Conservation (phyloP, 2,329 filamentous ascomycete species). For the Penicillium oxalicum region DNA sequence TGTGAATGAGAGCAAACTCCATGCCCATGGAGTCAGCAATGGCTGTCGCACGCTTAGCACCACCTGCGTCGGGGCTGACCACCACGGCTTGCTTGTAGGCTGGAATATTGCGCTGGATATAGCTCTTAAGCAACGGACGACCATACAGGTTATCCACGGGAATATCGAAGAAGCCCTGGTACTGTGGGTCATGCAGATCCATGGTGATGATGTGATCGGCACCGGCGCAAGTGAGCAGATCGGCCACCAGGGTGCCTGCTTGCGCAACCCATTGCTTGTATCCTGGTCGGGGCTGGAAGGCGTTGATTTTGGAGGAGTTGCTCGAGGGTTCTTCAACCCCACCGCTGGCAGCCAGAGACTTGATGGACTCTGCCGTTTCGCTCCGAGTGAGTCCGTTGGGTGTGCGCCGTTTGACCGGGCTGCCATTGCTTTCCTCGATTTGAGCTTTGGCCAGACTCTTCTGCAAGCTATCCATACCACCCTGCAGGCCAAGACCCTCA, state of each 20-base stretch:
- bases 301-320: constrained; percentile 47
- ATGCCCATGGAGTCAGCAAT: constrained; percentile 91
- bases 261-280: constrained; percentile 99
- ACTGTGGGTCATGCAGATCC: constrained; percentile 93
- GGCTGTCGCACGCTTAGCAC: constrained; percentile 89
- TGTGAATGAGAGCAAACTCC: constrained; percentile 97
- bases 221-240: constrained; percentile 89
- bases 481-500: constrained; percentile 60
- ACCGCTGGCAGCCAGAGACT: constrained; percentile 37
- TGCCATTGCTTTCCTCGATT: constrained; percentile 48
- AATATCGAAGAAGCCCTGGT: constrained; percentile 98
- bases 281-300: constrained; percentile 77
- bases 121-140: constrained; percentile 51
- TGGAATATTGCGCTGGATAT: constrained; percentile 73
- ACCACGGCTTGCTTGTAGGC: constrained; percentile 82
- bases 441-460: constrained; percentile 66
- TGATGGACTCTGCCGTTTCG: constrained; percentile 35
- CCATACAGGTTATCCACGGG: constrained; percentile 96
- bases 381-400: constrained; percentile 37
- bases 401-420: constrained; percentile 41
- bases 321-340: constrained; percentile 63
- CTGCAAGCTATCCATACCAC: constrained; percentile 64
- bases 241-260: constrained; percentile 88
- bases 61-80: constrained; percentile 92
- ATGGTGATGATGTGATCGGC: constrained; percentile 97